Base-by-base conservation (phyloP, 768 basidiomycete species). In the Galerina sulciceps region DNA sequence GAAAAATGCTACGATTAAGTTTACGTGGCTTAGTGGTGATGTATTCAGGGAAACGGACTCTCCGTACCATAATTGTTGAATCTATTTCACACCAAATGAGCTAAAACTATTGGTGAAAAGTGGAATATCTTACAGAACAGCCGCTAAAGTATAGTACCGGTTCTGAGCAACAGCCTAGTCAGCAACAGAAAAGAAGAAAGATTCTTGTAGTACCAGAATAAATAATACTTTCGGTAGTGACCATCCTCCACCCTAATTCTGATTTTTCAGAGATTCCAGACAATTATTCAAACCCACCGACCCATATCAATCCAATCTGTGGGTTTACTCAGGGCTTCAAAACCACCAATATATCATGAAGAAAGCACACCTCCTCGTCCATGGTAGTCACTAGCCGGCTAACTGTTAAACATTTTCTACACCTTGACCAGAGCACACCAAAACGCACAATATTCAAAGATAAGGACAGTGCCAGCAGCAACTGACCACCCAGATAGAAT, bases 301-400 rank as follows among this genome's bases (percentile, higher is more conserved):
- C 55, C 55, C 55, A 56, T 20, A 56, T 56, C 15, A 46, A 18
- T 14, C 40, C 36, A n/a, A 55, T 46, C 54, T 55, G 15, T 6
- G 22, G n/a, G n/a, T n/a, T n/a, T n/a, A n/a, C n/a, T n/a, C n/a
- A n/a, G n/a, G n/a, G n/a, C n/a, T n/a, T n/a, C n/a, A 26, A 40
- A 18, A 35, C 14, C 11, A 53, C 10, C n/a, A 41, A 35, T 6
- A 5, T 22, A 6, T 5, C n/a, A 15, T 13, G 8, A 3, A n/a
- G 31, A 11, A 36, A 44, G n/a, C 54, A 10, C 43, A 55, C 55
- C 45, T 56, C 55, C n/a, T 56, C 43, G 14, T 47, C 55, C 1
- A 56, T 18, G n/a, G 37, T 31, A 15, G 17, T 56, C 8, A 56
- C 55, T 56, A n/a, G 20, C 4, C 26, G 26, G 4, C 4, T 3